Conservation (phyloP, 768 basidiomycete genomes). For the Trametes cinnabarina region DNA sequence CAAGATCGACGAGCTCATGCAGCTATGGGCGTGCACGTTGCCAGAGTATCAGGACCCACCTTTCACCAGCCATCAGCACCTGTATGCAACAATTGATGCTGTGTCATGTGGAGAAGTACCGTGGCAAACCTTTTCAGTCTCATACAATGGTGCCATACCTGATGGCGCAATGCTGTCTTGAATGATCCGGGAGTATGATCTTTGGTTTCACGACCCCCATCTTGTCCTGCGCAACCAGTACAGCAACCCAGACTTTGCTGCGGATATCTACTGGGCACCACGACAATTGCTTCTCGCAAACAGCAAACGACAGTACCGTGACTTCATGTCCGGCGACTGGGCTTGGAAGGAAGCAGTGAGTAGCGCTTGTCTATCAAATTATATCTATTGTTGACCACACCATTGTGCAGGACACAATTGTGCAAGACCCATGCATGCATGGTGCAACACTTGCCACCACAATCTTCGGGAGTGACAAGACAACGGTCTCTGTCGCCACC, state of each 20-base stretch:
- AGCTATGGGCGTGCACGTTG: background rate
- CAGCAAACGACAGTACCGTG: conserved; percentile 10
- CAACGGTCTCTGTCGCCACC: conserved; percentile 26
- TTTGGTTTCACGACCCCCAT: conserved; percentile 28
- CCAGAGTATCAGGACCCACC: background rate
- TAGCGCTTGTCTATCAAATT: no score
- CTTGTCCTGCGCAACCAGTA: conserved; percentile 23
- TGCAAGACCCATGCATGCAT: background rate
- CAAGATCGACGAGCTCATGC: conserved; percentile 17
- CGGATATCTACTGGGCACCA: conserved; percentile 24
- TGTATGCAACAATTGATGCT: conserved; percentile 26
- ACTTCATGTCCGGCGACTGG: conserved; percentile 19
- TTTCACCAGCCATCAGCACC: conserved; percentile 5
- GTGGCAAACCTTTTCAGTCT: background rate
- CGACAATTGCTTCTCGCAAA: conserved; percentile 10
- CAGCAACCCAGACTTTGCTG: conserved; percentile 23
- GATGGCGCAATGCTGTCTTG: conserved; percentile 4
- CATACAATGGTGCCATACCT: background rate
- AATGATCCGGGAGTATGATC: conserved; percentile 25
- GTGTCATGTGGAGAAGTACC: background rate
- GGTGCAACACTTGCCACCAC: background rate
- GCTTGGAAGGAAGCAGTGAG: conserved; percentile 4
- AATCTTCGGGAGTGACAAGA: conserved; percentile 9
- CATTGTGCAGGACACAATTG: background rate
- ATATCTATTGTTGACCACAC: background rate